phyloP scores from a whole-genome alignment of 2,329 filamentous ascomycete species.

The Penicillium sp. region DNA sequence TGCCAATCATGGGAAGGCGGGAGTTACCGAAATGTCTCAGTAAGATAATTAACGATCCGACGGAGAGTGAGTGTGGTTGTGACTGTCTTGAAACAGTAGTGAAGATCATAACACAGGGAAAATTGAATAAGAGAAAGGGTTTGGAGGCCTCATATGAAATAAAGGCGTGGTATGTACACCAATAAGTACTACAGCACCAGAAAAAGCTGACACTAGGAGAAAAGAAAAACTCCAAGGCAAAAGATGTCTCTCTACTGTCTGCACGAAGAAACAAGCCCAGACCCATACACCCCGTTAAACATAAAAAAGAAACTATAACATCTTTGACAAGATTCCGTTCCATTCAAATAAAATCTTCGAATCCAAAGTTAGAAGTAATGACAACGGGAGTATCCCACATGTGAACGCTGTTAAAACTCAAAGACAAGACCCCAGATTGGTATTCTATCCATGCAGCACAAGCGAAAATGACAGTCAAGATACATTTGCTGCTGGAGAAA shows the following conservation, averaged over 20 bases:
- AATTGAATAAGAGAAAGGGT: not conserved
- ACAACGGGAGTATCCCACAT: slow-evolving; percentile 9
- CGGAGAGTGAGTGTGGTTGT: not conserved
- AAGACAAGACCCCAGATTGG: slow-evolving; percentile 1
- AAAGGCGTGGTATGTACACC: slow-evolving; percentile 8
- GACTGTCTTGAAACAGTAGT: not conserved
- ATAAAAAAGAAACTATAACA: slow-evolving; percentile 3
- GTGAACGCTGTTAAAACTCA: slow-evolving; percentile 10
- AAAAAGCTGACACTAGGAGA: not conserved
- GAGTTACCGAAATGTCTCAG: not conserved
- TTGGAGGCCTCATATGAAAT: not conserved
- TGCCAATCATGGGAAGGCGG: not conserved
- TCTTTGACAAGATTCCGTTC: slow-evolving; percentile 4
- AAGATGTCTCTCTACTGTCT: not conserved
- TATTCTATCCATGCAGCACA: slow-evolving; percentile 7
- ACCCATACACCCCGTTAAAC: slow-evolving; percentile 1
- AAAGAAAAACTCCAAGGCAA: not conserved
- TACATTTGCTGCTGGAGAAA: slow-evolving; percentile 13
- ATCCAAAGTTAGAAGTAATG: slow-evolving; percentile 7
- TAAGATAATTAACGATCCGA: not conserved
- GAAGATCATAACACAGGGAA: not conserved
- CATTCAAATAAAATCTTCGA: slow-evolving; percentile 10
- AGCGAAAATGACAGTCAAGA: slow-evolving; percentile 12
- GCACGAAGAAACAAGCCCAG: slow-evolving; percentile 1
- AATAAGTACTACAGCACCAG: not conserved